Evolutionary conservation across 2,329 filamentous ascomycete species (phyloP).

Genomic region (Zymoseptoria pseudotritici): DNA sequence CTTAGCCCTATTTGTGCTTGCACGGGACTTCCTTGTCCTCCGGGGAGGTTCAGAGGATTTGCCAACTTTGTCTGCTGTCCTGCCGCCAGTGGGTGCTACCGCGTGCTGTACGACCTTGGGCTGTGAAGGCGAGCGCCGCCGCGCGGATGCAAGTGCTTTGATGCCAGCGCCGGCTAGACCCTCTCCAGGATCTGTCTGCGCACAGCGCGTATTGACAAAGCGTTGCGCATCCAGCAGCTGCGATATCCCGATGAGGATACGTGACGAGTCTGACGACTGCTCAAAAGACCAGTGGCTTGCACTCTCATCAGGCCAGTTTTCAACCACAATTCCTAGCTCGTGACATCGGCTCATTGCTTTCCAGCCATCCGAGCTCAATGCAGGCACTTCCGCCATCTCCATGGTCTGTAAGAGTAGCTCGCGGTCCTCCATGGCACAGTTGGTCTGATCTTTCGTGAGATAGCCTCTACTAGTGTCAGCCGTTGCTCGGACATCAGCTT

Average conservation of each 20-base stretch:
- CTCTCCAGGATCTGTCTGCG: constrained; percentile 22
- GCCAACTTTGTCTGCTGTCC: background rate
- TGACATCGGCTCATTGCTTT: constrained; percentile 60
- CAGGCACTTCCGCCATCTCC: constrained; percentile 49
- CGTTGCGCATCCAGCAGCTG: constrained; percentile 51
- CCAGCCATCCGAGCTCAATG: constrained; percentile 57
- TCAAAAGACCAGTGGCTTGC: constrained; percentile 61
- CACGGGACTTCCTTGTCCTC: background rate
- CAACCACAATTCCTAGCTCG: constrained; percentile 68
- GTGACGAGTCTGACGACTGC: constrained; percentile 31
- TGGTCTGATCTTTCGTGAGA: constrained; percentile 52
- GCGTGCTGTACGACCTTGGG: background rate
- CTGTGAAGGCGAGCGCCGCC: background rate
- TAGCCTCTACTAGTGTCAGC: constrained; percentile 63
- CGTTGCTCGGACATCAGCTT: constrained; percentile 54
- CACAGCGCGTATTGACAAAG: constrained; percentile 39
- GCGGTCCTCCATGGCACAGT: constrained; percentile 55
- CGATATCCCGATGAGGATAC: constrained; percentile 50
- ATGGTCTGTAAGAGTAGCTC: constrained; percentile 57
- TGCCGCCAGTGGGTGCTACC: background rate
- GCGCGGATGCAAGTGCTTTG: constrained; percentile 18
- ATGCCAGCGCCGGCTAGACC: constrained; percentile 28
- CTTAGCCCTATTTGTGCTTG: background rate
- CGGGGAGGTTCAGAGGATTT: background rate
- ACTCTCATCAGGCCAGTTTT: constrained; percentile 56